Conservation (phyloP, 495 filamentous ascomycete species). For the Apiosordaria backusii region DNA sequence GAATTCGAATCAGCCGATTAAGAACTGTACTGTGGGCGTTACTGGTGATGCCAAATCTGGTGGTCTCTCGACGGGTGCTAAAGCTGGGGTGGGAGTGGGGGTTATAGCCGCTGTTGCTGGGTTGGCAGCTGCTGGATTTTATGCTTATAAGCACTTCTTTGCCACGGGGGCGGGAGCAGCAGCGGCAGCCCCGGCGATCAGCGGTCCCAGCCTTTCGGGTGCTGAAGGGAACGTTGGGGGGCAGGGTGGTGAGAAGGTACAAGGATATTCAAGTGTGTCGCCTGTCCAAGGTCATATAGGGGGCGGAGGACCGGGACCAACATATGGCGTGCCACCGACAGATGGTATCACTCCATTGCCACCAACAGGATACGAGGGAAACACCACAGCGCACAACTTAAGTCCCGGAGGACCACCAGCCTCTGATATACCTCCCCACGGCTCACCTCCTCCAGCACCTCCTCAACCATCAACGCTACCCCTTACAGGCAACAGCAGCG, state of each 20-base stretch:
- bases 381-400: background rate
- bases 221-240: background rate
- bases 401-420: background rate
- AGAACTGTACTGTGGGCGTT: constrained; percentile 33
- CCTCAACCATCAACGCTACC: background rate
- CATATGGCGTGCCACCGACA: background rate
- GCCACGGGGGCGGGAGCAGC: background rate
- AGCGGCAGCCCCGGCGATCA: constrained; percentile 5
- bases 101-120: constrained; percentile 10
- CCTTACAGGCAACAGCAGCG: background rate
- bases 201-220: constrained; percentile 1
- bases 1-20: constrained; percentile 26
- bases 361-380: background rate
- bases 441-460: background rate
- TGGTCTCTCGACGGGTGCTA: constrained; percentile 26
- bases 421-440: background rate
- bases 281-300: background rate
- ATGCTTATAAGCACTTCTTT: constrained; percentile 17
- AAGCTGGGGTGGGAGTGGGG: constrained; percentile 28
- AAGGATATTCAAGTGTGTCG: background rate
- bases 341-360: background rate
- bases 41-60: constrained; percentile 14
- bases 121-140: constrained; percentile 14
- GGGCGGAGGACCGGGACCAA: background rate
- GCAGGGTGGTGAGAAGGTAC: background rate